A percentile compares a stretch with the other conserved stretches of the same genome.
Evolutionary conservation across 495 filamentous ascomycete species (phyloP).

Genomic region (Penicillium longicatenatum): DNA sequence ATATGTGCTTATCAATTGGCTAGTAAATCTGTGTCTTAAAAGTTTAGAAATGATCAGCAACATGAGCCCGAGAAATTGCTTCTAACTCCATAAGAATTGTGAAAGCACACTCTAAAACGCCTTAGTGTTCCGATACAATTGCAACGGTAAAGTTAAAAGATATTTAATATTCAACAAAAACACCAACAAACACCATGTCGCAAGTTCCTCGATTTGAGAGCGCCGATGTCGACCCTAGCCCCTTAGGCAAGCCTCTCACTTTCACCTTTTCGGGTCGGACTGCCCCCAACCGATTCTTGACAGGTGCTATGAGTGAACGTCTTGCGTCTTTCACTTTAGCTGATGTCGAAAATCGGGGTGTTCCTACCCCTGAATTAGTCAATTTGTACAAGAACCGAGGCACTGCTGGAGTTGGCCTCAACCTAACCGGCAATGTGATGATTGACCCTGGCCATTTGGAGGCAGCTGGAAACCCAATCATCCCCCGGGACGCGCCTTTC

Average conservation of each 20-base stretch:
- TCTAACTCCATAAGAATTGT: background rate
- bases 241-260: constrained; percentile 55
- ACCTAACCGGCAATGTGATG: constrained; percentile 66
- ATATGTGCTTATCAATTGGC: background rate
- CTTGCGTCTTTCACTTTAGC: constrained; percentile 57
- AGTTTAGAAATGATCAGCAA: background rate
- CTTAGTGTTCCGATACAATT: too few species aligned
- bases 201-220: constrained; percentile 8
- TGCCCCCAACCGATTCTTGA: constrained; percentile 62
- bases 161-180: too few species aligned
- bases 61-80: background rate
- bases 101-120: too few species aligned
- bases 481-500: constrained; percentile 48
- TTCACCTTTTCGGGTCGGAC: constrained; percentile 59
- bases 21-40: background rate
- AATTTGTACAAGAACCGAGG: constrained; percentile 63
- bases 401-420: constrained; percentile 56
- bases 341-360: constrained; percentile 51
- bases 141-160: too few species aligned
- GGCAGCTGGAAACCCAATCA: constrained; percentile 58
- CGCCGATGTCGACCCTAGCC: constrained; percentile 44
- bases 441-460: constrained; percentile 61
- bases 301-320: constrained; percentile 64
- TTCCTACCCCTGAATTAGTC: constrained; percentile 58
- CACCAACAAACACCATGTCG: constrained; percentile 4